Base-by-base conservation (phyloP, 768 basidiomycete genomes). In the Tephrocybe sp. region DNA sequence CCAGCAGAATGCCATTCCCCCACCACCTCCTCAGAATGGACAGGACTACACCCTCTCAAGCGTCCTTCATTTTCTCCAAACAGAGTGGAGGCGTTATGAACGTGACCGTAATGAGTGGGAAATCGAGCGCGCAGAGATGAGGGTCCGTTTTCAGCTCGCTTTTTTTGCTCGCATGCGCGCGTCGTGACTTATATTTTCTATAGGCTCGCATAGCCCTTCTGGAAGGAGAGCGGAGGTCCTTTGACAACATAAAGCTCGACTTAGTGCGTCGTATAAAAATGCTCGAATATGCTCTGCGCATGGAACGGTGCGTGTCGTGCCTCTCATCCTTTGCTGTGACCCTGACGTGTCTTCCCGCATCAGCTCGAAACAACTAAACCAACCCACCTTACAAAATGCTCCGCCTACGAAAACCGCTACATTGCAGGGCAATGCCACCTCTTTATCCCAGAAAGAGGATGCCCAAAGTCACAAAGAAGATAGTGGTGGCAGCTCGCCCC, bases 61-160 rank as follows among this genome's bases (percentile, higher is more conserved):
- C 62, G 94, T 98, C 52, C 79, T 99, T 55, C 97, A 99, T 74
- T 99, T 92, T 68, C 79, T 98, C 45, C 97, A 99, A 74, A 92
- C 92, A 17, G 97, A 99, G 76, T 98, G 95, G 92, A 80, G 97
- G 55, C 80, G 92, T 53, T 98, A 97, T 65, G 97, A 98, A 70
- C 86, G 95, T 67, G 97, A 99, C 73, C 81, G 96, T 63, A 99
- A 99, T 67, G 97, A 99, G 72, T 99, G 96, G 96, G 97, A 99
- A 77, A 99, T 99, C 62, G 97, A 98, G 72, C 79, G 97, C 60
- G 97, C 97, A 30, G 97, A 98, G 72, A 98, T 98, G 95, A 80
- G 96, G 79, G 93, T 94, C 57, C 62, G 90, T 83, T 26, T 26
- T 38, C 55, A 49, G 55, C 45, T 39, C 51, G 48, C 51, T 57